phyloP scores from a whole-genome alignment of 345 rosid genomes.

The Linum trigynum region DNA sequence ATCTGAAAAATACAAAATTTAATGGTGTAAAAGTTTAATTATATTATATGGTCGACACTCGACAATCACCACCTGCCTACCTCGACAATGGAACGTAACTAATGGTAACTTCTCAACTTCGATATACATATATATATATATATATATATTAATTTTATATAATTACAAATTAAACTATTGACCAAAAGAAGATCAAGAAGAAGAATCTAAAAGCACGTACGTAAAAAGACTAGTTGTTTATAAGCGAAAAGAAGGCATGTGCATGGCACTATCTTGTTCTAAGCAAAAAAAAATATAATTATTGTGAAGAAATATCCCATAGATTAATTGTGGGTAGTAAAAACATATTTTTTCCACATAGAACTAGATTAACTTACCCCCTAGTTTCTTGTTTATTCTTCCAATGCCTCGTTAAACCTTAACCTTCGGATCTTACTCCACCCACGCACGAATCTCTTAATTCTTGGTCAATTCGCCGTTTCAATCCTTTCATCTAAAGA shows the following conservation, averaged over 20 bases:
- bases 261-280: constrained; percentile 29
- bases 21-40: constrained; percentile 10
- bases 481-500: too few relatives aligned
- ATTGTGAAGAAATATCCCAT: constrained; percentile 8
- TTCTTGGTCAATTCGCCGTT: too few relatives aligned
- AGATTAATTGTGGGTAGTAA: constrained; percentile 13
- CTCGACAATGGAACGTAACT: constrained; percentile 10
- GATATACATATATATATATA: background rate
- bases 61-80: background rate
- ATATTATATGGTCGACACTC: background rate
- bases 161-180: background rate
- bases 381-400: constrained; percentile 17
- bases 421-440: constrained; percentile 10
- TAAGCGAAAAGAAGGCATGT: constrained; percentile 20
- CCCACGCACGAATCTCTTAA: too few relatives aligned
- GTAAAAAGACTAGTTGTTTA: background rate
- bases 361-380: constrained; percentile 16
- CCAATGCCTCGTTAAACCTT: background rate
- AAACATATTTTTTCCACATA: constrained; percentile 1
- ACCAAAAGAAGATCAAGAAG: background rate
- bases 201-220: constrained; percentile 1
- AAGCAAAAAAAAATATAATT: constrained; percentile 14
- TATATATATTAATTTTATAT: too few relatives aligned
- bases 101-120: background rate
- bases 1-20: background rate